Evolutionary conservation across 345 rosid species (phyloP).

Genomic region (Mangifera indica): DNA sequence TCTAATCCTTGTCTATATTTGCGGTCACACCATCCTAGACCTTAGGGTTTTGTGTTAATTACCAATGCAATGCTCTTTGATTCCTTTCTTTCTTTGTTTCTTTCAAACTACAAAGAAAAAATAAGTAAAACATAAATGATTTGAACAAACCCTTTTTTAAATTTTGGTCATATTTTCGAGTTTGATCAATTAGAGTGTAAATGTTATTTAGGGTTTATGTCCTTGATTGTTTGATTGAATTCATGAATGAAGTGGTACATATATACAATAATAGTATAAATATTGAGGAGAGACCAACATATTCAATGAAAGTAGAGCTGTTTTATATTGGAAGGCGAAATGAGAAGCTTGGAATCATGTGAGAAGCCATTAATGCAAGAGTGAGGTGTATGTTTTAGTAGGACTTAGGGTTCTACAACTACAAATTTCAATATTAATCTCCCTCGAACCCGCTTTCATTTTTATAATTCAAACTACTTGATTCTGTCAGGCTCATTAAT

Average conservation of each 20-base stretch:
- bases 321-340: constrained; percentile 36
- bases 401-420: constrained; percentile 36
- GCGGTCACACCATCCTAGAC: constrained; percentile 27
- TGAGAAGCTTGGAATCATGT: constrained; percentile 44
- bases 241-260: background rate
- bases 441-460: constrained; percentile 22
- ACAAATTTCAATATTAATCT: constrained; percentile 29
- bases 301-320: constrained; percentile 39
- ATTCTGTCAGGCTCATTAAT: constrained; percentile 46
- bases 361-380: constrained; percentile 45
- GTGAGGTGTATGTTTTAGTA: constrained; percentile 8
- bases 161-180: too few relatives aligned
- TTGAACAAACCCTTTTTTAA: too few relatives aligned
- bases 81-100: background rate
- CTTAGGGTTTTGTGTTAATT: constrained; percentile 36
- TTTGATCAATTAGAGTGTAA: too few relatives aligned
- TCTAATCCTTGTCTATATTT: constrained; percentile 16
- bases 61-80: constrained; percentile 11
- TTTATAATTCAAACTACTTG: constrained; percentile 14
- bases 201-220: too few relatives aligned
- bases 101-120: background rate
- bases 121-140: too few relatives aligned
- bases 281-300: constrained; percentile 34
- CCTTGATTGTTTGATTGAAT: too few relatives aligned
- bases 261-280: constrained; percentile 1